Base-by-base conservation (phyloP, 352 stramenopile species). In the Phytophthora podocarpi region DNA sequence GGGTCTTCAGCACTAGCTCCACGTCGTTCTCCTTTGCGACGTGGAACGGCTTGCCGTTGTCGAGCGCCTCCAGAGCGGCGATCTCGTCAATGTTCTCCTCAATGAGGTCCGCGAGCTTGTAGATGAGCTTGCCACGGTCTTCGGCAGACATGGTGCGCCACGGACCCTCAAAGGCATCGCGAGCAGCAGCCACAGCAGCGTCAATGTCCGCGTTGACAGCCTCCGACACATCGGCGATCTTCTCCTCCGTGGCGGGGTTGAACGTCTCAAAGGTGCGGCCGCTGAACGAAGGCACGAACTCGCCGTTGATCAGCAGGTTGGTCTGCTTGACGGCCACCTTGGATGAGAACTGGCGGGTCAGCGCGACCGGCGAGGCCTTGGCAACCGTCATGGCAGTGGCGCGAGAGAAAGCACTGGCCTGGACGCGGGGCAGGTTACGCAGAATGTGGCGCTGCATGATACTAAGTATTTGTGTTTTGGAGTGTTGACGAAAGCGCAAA, bases 21-120 rank as follows among this genome's bases (percentile, higher is more conserved):
- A 81, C 46, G 26, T 98, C 78, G 70, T 97, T 91, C 16, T 68
- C 80, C 23, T 76, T 70, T 3, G 91, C 88, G 61, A 98, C 91
- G 12, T 73, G 23, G 16, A 87, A 66, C 5, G 96, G 92, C 64
- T 99, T 99, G 30, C 97, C 97, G 55, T 88, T 96, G 80, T 99
- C 97, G 11, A 97, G 58, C 16, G 94, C 96, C 71, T 99, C 97
- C 1, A 98, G 82, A 23, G 66, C 63, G 5, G 66, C 67, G 0
- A 96, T 53, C 58, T 93, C 85, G 55, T 83, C 79, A 3, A 67
- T 70, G 57, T 90, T 81, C 48, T 81, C 27, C 30, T 80, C 66
- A 16, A 88, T 78, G 52, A 87, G 63, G 16, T 87, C 77, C 0
- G 74, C 70, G 4, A 84, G 69, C 23, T 58, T 61, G 50, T 66